These are phyloP conservation scores for Aspergillus phoenicis DNA, from an alignment of 2,329 filamentous ascomycete species.

Conservation along the genomic window DNA sequence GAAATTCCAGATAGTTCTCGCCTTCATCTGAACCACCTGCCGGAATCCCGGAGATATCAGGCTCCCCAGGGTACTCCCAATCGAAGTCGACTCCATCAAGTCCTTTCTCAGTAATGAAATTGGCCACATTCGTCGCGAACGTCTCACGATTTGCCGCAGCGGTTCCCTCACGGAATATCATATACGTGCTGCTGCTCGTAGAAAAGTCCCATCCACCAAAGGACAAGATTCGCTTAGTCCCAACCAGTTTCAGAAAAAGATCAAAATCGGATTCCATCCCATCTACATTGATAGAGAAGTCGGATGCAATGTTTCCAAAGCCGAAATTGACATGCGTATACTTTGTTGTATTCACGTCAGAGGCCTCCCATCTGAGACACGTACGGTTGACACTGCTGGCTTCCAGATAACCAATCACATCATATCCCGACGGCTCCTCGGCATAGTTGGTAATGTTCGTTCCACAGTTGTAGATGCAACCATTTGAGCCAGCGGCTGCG, in stretches of 20 bases:
- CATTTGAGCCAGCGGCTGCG: constrained; percentile 34
- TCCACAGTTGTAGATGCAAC: constrained; percentile 50
- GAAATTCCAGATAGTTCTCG: constrained; percentile 35
- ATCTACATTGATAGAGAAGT: constrained; percentile 34
- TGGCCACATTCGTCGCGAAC: constrained; percentile 40
- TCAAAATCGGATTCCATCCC: constrained; percentile 25
- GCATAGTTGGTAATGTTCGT: constrained; percentile 35
- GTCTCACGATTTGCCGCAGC: constrained; percentile 26
- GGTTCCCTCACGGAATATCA: constrained; percentile 42
- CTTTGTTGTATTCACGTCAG: neutral
- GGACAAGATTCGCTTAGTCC: constrained; percentile 42
- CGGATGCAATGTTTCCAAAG: constrained; percentile 38
- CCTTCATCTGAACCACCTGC: constrained; percentile 31
- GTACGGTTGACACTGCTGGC: constrained; percentile 32
- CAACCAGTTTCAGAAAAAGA: neutral
- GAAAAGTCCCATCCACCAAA: constrained; percentile 52
- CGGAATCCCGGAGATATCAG: constrained; percentile 43
- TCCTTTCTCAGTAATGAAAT: constrained; percentile 15
- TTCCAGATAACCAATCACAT: constrained; percentile 39
- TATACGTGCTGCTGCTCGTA: constrained; percentile 40
- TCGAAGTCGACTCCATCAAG: constrained; percentile 20
- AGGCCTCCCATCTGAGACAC: constrained; percentile 22
- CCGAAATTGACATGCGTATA: constrained; percentile 43
- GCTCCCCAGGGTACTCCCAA: constrained; percentile 21
- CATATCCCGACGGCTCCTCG: constrained; percentile 21